Conservation (phyloP, 305 asterid species). For the Solanum hybrid region DNA sequence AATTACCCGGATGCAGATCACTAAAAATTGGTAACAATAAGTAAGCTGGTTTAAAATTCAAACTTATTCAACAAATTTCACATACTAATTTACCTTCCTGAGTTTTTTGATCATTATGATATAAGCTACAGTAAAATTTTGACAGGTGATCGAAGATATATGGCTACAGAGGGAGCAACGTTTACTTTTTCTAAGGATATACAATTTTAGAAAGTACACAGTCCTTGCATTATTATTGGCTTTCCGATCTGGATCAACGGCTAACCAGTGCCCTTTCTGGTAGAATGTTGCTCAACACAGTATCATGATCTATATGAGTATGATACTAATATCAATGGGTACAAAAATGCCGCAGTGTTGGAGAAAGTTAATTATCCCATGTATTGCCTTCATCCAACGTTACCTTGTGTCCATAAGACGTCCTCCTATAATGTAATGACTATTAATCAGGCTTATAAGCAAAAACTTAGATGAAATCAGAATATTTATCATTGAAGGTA, state of each 20-base stretch:
- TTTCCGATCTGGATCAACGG: not conserved
- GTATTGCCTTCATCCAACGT: not conserved
- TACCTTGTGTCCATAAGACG: not conserved
- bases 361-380: not conserved
- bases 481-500: not conserved
- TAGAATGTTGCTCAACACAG: not conserved
- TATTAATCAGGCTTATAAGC: too few species aligned
- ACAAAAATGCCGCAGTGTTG: not conserved
- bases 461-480: not conserved
- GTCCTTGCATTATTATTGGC: not conserved
- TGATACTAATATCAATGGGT: not conserved
- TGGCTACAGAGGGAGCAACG: not conserved
- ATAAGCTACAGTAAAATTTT: not conserved
- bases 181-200: too few species aligned
- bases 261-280: not conserved
- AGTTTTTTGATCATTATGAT: not conserved
- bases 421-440: not conserved
- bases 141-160: not conserved
- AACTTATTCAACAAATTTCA: too few species aligned
- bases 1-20: too few species aligned
- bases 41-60: too few species aligned
- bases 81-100: not conserved
- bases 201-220: too few species aligned
- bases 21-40: not conserved
- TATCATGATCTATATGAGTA: not conserved